Conservation (phyloP, 345 rosid species). For the Hibiscus trionum region DNA sequence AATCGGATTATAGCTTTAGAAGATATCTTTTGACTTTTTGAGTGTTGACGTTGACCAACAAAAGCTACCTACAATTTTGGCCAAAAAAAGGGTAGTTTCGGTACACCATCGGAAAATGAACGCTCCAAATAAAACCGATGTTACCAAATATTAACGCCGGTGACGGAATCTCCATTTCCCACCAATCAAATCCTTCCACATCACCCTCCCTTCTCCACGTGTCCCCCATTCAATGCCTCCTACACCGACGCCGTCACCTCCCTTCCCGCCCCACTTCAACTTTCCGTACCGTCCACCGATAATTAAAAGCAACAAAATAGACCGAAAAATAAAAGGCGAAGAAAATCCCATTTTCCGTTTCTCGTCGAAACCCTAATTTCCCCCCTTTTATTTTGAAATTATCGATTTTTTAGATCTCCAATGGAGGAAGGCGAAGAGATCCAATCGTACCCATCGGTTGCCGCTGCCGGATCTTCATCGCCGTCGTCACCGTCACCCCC, state of each 20-base stretch:
- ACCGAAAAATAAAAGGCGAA: constrained; percentile 11
- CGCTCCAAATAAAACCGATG: neutral
- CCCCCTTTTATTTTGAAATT: neutral
- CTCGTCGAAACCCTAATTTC: constrained; percentile 17
- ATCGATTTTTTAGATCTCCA: constrained; percentile 7
- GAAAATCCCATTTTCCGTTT: neutral
- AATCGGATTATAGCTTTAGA: neutral
- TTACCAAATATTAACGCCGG: constrained; percentile 29
- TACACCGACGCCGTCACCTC: constrained; percentile 50
- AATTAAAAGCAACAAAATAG: neutral
- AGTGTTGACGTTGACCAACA: neutral
- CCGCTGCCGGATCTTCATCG: constrained; percentile 24
- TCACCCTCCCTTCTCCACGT: constrained; percentile 39
- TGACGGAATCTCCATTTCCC: constrained; percentile 28
- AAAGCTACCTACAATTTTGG: neutral
- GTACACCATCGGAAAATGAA: neutral
- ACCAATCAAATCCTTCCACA: constrained; percentile 31
- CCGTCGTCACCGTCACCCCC: constrained; percentile 12
- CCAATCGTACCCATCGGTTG: constrained; percentile 37
- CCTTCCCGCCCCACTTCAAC: neutral
- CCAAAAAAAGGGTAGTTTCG: neutral
- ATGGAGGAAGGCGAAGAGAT: constrained; percentile 63
- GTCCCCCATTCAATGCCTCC: constrained; percentile 19
- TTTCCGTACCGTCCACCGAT: constrained; percentile 29
- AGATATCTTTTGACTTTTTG: neutral